These are phyloP conservation scores for Phytopythium litorale DNA, from an alignment of 352 stramenopile genomes.

Conservation along the genomic window DNA sequence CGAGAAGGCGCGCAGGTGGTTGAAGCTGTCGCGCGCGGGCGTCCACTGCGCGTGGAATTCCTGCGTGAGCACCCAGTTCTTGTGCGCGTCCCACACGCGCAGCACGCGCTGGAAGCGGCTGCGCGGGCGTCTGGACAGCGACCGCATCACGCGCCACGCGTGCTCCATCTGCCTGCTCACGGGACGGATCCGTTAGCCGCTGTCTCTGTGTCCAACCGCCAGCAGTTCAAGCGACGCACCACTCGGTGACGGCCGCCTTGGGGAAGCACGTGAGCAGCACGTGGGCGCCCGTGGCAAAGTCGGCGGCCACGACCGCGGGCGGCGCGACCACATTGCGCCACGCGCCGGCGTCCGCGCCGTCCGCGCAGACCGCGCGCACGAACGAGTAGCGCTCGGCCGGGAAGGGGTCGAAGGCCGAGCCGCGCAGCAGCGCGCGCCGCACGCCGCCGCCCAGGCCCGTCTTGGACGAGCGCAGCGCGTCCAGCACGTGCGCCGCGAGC, in stretches of 20 bases:
- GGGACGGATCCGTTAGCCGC: background rate
- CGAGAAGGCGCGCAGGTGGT: slow-evolving; percentile 19
- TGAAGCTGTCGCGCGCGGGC: slow-evolving; percentile 21
- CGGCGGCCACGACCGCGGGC: slow-evolving; percentile 21
- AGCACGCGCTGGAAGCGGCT: slow-evolving; percentile 43
- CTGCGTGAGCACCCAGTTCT: slow-evolving; percentile 56
- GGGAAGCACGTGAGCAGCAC: slow-evolving; percentile 36
- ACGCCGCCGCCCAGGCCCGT: background rate
- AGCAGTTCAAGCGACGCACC: slow-evolving; percentile 9
- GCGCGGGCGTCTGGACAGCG: slow-evolving; percentile 18
- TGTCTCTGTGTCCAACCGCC: too few species aligned
- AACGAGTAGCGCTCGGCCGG: slow-evolving; percentile 19
- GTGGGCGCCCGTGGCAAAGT: slow-evolving; percentile 10
- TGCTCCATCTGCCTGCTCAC: slow-evolving; percentile 43
- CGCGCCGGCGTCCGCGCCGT: background rate
- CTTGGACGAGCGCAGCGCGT: slow-evolving; percentile 1
- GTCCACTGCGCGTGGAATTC: slow-evolving; percentile 33
- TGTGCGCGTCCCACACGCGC: slow-evolving; percentile 44
- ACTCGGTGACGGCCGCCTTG: slow-evolving; percentile 33
- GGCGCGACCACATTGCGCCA: slow-evolving; percentile 10
- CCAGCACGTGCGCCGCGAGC: slow-evolving; percentile 4
- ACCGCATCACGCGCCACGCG: slow-evolving; percentile 28
- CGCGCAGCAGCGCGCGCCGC: slow-evolving; percentile 3
- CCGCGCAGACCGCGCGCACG: slow-evolving; percentile 10
- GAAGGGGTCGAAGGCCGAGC: slow-evolving; percentile 22